phyloP scores from a whole-genome alignment of 148 eudicot genomes.

The Camellia sinensis region DNA sequence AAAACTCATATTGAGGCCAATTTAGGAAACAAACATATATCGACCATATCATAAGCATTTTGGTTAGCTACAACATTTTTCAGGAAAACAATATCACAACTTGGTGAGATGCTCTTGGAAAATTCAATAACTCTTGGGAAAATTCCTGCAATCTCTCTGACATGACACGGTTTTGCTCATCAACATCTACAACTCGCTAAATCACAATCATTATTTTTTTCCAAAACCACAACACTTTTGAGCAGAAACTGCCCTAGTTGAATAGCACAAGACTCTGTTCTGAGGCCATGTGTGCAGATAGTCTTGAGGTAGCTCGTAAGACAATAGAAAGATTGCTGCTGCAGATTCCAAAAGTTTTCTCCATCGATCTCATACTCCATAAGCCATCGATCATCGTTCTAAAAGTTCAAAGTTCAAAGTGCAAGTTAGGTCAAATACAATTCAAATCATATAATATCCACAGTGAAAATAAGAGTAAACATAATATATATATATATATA shows the following conservation, averaged over 20 bases:
- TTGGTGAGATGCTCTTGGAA: slow-evolving; percentile 11
- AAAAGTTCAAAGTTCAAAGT: background rate
- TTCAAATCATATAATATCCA: no score
- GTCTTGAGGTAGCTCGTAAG: slow-evolving; percentile 8
- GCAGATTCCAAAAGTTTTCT: slow-evolving; percentile 7
- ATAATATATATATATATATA: no score
- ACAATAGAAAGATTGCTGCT: slow-evolving; percentile 2
- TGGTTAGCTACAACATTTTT: background rate
- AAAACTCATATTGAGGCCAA: background rate
- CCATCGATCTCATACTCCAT: background rate
- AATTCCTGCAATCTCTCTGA: background rate
- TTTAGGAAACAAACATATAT: background rate
- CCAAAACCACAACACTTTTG: background rate
- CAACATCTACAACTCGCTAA: background rate
- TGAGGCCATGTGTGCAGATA: background rate
- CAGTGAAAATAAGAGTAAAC: background rate
- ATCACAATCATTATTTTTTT: background rate
- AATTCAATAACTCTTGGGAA: background rate
- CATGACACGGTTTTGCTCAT: background rate
- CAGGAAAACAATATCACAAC: slow-evolving; percentile 5
- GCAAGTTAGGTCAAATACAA: background rate
- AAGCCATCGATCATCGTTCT: background rate
- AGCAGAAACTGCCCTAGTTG: slow-evolving; percentile 12
- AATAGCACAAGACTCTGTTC: background rate
- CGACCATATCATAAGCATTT: background rate